phyloP scores from a whole-genome alignment of 441 rosid genomes.

The Macaranga tanarius region DNA sequence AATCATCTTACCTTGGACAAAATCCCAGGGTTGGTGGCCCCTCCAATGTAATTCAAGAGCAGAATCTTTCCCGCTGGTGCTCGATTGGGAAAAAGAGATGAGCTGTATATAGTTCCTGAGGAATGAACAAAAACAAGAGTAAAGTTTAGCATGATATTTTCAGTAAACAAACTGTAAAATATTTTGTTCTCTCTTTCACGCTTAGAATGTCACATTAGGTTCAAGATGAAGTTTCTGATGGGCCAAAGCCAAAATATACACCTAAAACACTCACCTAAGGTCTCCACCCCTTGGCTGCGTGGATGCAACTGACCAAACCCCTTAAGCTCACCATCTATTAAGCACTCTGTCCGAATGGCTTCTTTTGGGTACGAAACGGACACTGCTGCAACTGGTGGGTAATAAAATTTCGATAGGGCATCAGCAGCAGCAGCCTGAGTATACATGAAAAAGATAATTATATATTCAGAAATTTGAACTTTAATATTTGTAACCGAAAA shows the following conservation, averaged over 20 bases:
- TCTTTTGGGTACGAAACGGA: constrained; percentile 85
- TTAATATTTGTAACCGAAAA: neutral
- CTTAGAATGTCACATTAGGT: neutral
- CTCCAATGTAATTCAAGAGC: constrained; percentile 82
- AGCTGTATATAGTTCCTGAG: constrained; percentile 79
- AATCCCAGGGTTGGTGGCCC: constrained; percentile 72
- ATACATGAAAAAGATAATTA: constrained; percentile 9
- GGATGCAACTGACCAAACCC: constrained; percentile 97
- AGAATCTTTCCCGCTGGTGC: constrained; percentile 73
- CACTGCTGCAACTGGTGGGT: constrained; percentile 97
- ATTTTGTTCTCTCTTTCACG: neutral
- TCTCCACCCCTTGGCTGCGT: constrained; percentile 96
- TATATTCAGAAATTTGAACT: neutral
- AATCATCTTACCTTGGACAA: constrained; percentile 54
- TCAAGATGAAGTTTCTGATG: constrained; percentile 16
- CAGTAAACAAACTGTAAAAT: neutral
- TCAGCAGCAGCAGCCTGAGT: constrained; percentile 71
- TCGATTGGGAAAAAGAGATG: constrained; percentile 83
- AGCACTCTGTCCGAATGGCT: constrained; percentile 70
- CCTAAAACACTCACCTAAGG: constrained; percentile 54
- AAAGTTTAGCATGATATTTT: neutral
- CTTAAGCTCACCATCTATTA: constrained; percentile 85
- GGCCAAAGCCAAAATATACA: neutral
- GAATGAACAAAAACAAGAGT: constrained; percentile 3
- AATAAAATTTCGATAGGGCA: constrained; percentile 78